Percentiles rank a stretch among this genome's conserved stretches.
Conservation (phyloP, 2,329 filamentous ascomycete species). For the Colletotrichum lini region DNA sequence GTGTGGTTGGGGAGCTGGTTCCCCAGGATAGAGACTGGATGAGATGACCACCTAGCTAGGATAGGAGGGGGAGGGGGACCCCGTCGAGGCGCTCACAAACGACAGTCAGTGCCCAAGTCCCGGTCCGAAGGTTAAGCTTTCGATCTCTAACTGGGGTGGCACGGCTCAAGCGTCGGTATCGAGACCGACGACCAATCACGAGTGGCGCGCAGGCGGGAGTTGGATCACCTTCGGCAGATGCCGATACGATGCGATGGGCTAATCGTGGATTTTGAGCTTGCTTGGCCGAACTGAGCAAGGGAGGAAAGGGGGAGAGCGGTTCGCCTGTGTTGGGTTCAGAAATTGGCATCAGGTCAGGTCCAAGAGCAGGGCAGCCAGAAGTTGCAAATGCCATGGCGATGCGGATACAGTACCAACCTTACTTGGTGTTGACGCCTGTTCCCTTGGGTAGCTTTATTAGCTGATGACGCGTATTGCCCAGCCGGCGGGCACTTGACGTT, state of each 20-base stretch:
- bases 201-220: background rate
- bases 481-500: slow-evolving; percentile 8
- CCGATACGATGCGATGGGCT: background rate
- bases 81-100: background rate
- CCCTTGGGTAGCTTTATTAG: background rate
- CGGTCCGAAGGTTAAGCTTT: slow-evolving; percentile 38
- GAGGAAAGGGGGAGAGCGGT: background rate
- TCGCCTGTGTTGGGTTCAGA: background rate
- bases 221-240: slow-evolving; percentile 26
- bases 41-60: no score
- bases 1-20: background rate
- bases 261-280: no score
- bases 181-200: slow-evolving; percentile 25
- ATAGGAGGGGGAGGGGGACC: slow-evolving; percentile 10
- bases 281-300: background rate
- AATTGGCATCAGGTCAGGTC: background rate
- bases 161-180: slow-evolving; percentile 12
- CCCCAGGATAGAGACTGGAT: background rate
- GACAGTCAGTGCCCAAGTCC: slow-evolving; percentile 22
- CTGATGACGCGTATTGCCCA: slow-evolving; percentile 17
- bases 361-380: background rate
- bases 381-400: background rate
- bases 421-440: slow-evolving; percentile 12
- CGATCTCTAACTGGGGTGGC: slow-evolving; percentile 29
- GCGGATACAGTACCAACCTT: background rate